Evolutionary conservation across 352 stramenopile species (phyloP), one percentile per base, ranked within the genome.

Genomic region (Phytophthora brassicae): DNA sequence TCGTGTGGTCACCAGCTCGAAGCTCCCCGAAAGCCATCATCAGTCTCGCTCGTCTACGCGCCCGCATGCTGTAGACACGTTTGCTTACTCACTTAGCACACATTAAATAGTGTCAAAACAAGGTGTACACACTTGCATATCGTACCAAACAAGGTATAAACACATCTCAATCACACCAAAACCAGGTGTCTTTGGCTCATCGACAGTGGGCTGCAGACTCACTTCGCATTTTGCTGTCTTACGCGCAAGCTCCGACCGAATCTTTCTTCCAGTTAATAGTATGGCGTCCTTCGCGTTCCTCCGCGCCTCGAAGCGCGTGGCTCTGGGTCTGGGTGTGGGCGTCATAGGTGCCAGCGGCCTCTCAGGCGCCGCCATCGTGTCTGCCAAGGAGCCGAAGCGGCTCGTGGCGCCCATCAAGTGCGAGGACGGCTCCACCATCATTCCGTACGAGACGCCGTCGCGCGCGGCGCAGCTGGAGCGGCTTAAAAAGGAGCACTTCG

Each of bases 401-500:
- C 78, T 92, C 47, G 83, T 95, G 23, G 72, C 79, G 33, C 81
- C 84, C 13, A 94, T 95, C 64, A 74, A 74, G 64, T 95, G 86
- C 68, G 84, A 95, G 31, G 86, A 95, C 57, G 86, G 86, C 46
- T 88, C 84, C 23, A 79, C 81, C 56, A 94, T 95, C 70, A 78
- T 84, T 56, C 86, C 86, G 24, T 95, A 92, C 68, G 83, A 95
- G 53, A 82, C 88, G 57, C 86, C 86, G 36, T 75, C 84, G 38
- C 86, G 86, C 23, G 63, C 62, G 3, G 65, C 70, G 28, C 84
- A 92, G 76, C 75, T 97, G 11, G 70, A 78, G 42, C 77, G 81
- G 9, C 86, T 98, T 28, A 85, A 96, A 68, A 81, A 81, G 31
- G 89, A 97, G 60, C 68, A 96, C 6, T 98, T 97, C 60, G 94